Conservation (phyloP, 768 basidiomycete species). For the Galerina sulciceps region DNA sequence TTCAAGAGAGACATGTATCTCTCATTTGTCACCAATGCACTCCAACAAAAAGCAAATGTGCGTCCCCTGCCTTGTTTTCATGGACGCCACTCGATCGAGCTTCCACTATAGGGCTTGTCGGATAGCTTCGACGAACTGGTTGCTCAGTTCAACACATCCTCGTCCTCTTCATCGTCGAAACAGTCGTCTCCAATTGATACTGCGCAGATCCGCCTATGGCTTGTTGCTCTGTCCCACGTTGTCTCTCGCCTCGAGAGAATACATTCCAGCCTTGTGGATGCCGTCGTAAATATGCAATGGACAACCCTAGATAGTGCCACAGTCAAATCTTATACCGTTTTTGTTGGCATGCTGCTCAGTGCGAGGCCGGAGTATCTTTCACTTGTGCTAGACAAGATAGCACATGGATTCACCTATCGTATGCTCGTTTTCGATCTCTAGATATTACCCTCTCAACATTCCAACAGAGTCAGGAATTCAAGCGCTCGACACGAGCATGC, state of each 20-base stretch:
- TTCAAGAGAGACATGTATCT: conserved; percentile 84
- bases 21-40: conserved; percentile 79
- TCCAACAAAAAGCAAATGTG: conserved; percentile 75
- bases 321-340: conserved; percentile 87
- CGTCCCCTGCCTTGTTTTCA: conserved; percentile 27
- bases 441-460: conserved; percentile 9
- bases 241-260: conserved; percentile 86
- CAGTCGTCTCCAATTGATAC: conserved; percentile 38
- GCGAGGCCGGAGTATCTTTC: conserved; percentile 92
- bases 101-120: conserved; percentile 57
- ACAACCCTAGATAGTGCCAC: conserved; percentile 85
- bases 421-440: conserved; percentile 8
- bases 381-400: conserved; percentile 78
- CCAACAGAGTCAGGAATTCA: conserved; percentile 71
- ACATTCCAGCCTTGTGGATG: conserved; percentile 82
- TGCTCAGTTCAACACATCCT: conserved; percentile 74
- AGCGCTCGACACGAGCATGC: conserved; percentile 56
- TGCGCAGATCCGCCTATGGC: conserved; percentile 74
- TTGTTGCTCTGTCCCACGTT: conserved; percentile 88
- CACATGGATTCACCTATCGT: conserved; percentile 91
- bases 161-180: conserved; percentile 22
- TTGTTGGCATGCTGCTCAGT: conserved; percentile 89
- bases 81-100: conserved; percentile 8
- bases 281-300: conserved; percentile 90
- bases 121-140: conserved; percentile 89